A percentile compares a stretch with the other conserved stretches of the same genome.
These are phyloP conservation scores for Hymenoscyphus infarciens DNA, from an alignment of 2,329 filamentous ascomycete genomes.

Conservation along the genomic window DNA sequence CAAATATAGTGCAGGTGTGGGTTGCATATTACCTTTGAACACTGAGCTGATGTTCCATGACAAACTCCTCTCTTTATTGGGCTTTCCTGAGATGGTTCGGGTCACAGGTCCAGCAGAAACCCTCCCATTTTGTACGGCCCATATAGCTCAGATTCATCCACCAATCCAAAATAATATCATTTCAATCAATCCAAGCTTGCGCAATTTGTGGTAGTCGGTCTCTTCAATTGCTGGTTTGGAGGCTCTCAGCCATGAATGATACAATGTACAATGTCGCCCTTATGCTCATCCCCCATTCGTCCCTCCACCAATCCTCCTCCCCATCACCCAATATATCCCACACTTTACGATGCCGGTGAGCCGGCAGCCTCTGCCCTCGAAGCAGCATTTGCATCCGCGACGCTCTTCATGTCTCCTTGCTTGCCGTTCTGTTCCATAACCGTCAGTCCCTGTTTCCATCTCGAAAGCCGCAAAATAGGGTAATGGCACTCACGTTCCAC, in stretches of 20 bases:
- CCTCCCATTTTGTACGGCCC: background rate
- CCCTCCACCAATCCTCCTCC: slow-evolving; percentile 5
- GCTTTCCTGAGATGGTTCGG: background rate
- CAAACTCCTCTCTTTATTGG: background rate
- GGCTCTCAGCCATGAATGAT: slow-evolving; percentile 8
- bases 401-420: slow-evolving; percentile 78
- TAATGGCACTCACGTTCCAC: slow-evolving; percentile 74
- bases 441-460: slow-evolving; percentile 23
- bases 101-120: background rate
- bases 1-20: background rate
- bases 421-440: slow-evolving; percentile 74
- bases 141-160: background rate
- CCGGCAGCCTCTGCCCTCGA: slow-evolving; percentile 31
- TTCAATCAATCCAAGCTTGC: background rate
- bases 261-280: slow-evolving; percentile 16
- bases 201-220: background rate
- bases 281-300: slow-evolving; percentile 8
- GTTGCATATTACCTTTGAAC: background rate
- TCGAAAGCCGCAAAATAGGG: slow-evolving; percentile 11
- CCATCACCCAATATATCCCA: slow-evolving; percentile 5
- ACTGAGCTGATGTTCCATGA: background rate
- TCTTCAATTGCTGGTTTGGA: slow-evolving; percentile 12
- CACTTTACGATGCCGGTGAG: slow-evolving; percentile 16
- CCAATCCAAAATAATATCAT: background rate
- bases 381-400: slow-evolving; percentile 55